phyloP scores from a whole-genome alignment of 495 filamentous ascomycete species.

The Tuber aestivum region DNA sequence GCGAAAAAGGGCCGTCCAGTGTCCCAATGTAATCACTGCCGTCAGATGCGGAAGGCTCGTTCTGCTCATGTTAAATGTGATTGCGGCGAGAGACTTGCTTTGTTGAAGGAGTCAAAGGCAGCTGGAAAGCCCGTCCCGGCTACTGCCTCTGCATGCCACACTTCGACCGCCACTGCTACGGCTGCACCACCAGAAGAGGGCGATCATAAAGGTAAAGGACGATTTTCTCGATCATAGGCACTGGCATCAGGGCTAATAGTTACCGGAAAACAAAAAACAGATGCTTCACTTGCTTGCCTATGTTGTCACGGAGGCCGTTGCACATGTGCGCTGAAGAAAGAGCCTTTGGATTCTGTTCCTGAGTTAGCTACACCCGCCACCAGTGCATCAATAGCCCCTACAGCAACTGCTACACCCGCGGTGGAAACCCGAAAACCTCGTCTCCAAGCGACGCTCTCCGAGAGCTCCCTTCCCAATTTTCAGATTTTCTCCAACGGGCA shows the following conservation, averaged over 20 bases:
- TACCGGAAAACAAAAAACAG: not conserved
- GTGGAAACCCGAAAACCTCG: conserved; percentile 59
- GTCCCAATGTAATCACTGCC: conserved; percentile 96
- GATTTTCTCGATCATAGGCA: conserved; percentile 29
- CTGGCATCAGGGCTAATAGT: not conserved
- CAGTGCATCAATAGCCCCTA: conserved; percentile 43
- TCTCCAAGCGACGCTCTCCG: conserved; percentile 77
- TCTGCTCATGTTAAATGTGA: conserved; percentile 95
- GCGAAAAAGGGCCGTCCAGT: conserved; percentile 98
- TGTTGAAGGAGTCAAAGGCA: conserved; percentile 39
- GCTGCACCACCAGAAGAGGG: conserved; percentile 41
- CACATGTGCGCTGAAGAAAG: conserved; percentile 88
- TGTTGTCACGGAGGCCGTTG: conserved; percentile 89
- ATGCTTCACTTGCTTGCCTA: conserved; percentile 53
- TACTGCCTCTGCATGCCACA: conserved; percentile 34
- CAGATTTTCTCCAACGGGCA: conserved; percentile 81
- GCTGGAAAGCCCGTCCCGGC: conserved; percentile 33
- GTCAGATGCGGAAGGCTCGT: conserved; percentile 92
- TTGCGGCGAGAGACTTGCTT: conserved; percentile 75
- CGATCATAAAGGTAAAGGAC: conserved; percentile 57
- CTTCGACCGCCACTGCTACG: conserved; percentile 10
- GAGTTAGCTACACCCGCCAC: conserved; percentile 51
- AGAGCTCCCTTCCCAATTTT: conserved; percentile 59
- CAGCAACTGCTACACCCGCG: conserved; percentile 43
- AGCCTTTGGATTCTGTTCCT: conserved; percentile 70